These are phyloP conservation scores for Scenedesmus sp. DNA, from an alignment of 163 green algal genomes.

Conservation along the genomic window DNA sequence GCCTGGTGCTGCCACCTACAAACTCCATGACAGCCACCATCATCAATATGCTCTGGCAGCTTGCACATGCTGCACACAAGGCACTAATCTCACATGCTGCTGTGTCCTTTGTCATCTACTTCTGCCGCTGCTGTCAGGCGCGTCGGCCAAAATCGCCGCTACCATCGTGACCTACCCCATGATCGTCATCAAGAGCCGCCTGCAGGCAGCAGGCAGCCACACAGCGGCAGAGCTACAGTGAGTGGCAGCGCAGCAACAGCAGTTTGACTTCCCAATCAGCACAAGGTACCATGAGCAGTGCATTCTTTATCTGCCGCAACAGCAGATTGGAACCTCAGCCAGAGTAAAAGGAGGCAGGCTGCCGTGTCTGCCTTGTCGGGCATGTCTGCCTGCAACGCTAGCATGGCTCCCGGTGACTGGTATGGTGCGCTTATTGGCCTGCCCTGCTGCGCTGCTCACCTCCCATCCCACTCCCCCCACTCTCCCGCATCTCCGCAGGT, in stretches of 20 bases:
- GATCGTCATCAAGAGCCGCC: slow-evolving; percentile 85
- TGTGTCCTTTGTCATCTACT: background rate
- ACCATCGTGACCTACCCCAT: slow-evolving; percentile 90
- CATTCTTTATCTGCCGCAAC: too few species aligned
- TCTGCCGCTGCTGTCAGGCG: slow-evolving; percentile 43
- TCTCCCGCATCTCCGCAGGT: background rate
- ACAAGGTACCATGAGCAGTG: too few species aligned
- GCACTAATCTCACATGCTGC: background rate
- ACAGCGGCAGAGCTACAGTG: slow-evolving; percentile 46
- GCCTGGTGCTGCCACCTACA: background rate
- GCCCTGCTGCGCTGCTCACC: background rate
- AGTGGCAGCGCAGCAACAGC: background rate
- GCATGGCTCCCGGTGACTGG: too few species aligned
- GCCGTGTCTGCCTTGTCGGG: too few species aligned
- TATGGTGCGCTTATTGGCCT: background rate
- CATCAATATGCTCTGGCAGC: too few species aligned
- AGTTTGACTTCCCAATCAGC: background rate
- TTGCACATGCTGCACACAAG: too few species aligned
- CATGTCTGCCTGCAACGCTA: too few species aligned
- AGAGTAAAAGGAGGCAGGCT: too few species aligned
- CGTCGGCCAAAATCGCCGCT: slow-evolving; percentile 85
- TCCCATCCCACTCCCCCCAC: background rate
- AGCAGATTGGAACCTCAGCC: too few species aligned
- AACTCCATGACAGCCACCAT: too few species aligned
- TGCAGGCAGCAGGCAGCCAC: slow-evolving; percentile 65